These are phyloP conservation scores for Coemansia sp. DNA, from an alignment of 192 early-diverging fungal genomes.

Conservation along the genomic window DNA sequence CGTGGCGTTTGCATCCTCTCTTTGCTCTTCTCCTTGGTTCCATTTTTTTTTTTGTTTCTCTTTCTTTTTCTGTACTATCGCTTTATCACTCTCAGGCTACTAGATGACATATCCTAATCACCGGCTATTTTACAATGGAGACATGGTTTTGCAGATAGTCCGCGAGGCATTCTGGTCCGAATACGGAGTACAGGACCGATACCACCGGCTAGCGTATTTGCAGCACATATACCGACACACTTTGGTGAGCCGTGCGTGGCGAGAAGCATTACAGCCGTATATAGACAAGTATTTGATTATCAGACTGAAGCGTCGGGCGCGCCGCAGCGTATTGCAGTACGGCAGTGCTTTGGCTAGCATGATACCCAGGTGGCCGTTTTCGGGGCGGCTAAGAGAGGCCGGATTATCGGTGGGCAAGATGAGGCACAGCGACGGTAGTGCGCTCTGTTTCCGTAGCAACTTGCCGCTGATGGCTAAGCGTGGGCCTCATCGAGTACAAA, in stretches of 20 bases:
- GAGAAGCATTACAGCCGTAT: slow-evolving; percentile 17
- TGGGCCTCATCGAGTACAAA: slow-evolving; percentile 19
- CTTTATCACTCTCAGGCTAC: background rate
- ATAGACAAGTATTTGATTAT: slow-evolving; percentile 27
- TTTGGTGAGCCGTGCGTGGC: slow-evolving; percentile 26
- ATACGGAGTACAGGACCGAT: slow-evolving; percentile 16
- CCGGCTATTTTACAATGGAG: slow-evolving; percentile 15
- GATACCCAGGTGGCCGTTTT: slow-evolving; percentile 4
- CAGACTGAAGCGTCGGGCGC: slow-evolving; percentile 17
- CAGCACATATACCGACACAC: slow-evolving; percentile 21
- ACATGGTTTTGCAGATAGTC: slow-evolving; percentile 27
- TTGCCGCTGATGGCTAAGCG: slow-evolving; percentile 18
- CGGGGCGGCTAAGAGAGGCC: background rate
- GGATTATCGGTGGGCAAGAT: slow-evolving; percentile 6
- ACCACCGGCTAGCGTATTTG: slow-evolving; percentile 27
- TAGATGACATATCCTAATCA: slow-evolving; percentile 1
- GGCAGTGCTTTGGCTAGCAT: slow-evolving; percentile 11
- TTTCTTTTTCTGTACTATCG: background rate
- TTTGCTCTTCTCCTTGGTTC: background rate
- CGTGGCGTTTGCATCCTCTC: background rate
- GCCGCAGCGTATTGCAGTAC: slow-evolving; percentile 1
- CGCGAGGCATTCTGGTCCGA: slow-evolving; percentile 28
- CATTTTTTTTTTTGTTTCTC: background rate
- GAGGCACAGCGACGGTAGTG: slow-evolving; percentile 21
- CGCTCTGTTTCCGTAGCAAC: slow-evolving; percentile 20